Base-by-base conservation (phyloP, 495 filamentous ascomycete species). In the Aspergillus panamensis region DNA sequence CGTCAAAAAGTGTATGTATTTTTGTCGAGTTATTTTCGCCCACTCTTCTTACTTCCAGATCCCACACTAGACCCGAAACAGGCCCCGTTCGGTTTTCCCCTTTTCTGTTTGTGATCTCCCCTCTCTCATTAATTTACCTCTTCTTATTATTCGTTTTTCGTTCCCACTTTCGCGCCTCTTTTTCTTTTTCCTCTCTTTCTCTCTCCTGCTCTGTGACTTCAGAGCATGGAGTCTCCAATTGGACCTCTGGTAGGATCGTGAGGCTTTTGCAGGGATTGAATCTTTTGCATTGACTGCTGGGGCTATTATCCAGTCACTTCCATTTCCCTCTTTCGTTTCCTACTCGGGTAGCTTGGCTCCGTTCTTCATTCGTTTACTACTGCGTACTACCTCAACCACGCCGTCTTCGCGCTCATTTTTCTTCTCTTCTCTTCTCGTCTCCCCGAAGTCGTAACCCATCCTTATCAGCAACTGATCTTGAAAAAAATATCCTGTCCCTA, bases 171-270 rank as follows among this genome's bases (percentile, higher is more conserved):
- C 19, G 44, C 51, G 40, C 55, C 35, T 30, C 53, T 13, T 50
- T 56, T 60, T 54, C 43, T 42, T 51, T 57, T 39, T 55, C 31
- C 48, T 39, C 51, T 33, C 45, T 45, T 44, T 45, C 54, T 55
- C 31, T 35, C 53, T 54, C 37, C 32, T 48, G 51, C 19, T 60
- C 45, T 33, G 43, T n/a, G 31, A n/a, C 30, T 57, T 51, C 53
- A 48, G 59, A 59, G 42, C 53, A 65, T 62, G 53, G 61, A 63
- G 62, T 61, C 51, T 54, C 53, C 48, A 44, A 54, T 52, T 64
- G 51, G 60, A 45, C 63, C 65, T 64, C 66, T 66, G 66, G 66
- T 62, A 68, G 66, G 66, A 64, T 61, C 55, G 61, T 62, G 66
- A 63, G 53, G 56, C 44, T 66, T 52, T 30, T 59, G 25, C 51